These are phyloP conservation scores for Chaetomiaceae sp. DNA, from an alignment of 2,329 filamentous ascomycete species.

Conservation along the genomic window DNA sequence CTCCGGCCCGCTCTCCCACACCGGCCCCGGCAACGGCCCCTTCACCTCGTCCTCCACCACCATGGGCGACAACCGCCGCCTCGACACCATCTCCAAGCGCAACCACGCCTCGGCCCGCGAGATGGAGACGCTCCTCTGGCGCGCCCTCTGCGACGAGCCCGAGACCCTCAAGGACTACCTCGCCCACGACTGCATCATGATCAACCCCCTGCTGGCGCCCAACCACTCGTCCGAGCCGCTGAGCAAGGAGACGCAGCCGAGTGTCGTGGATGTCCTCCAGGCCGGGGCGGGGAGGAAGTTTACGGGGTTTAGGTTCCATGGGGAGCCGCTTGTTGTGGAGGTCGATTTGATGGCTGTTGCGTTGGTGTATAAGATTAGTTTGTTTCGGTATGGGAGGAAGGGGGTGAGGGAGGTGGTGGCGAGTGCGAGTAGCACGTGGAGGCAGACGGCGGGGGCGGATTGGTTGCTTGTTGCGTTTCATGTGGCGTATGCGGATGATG, in stretches of 20 bases:
- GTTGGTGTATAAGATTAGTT: conserved; percentile 32
- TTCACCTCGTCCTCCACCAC: conserved; percentile 21
- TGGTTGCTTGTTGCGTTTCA: conserved; percentile 29
- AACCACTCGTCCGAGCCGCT: conserved; percentile 27
- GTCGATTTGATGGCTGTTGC: conserved; percentile 37
- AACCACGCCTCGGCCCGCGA: conserved; percentile 36
- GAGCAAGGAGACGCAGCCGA: conserved; percentile 28
- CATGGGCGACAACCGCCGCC: conserved; percentile 30
- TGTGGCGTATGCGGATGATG: conserved; percentile 21
- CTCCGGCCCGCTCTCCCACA: neutral
- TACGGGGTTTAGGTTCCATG: conserved; percentile 32
- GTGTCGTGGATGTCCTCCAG: conserved; percentile 30
- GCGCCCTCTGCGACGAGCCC: conserved; percentile 36
- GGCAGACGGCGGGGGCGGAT: conserved; percentile 36
- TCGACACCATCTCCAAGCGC: conserved; percentile 37
- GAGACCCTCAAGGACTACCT: conserved; percentile 35
- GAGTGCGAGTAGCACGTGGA: conserved; percentile 31
- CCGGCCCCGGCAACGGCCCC: conserved; percentile 3
- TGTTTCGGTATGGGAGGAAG: conserved; percentile 27
- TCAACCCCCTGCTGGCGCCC: conserved; percentile 34
- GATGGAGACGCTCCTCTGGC: conserved; percentile 38
- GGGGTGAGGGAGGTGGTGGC: conserved; percentile 30
- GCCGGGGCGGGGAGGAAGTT: conserved; percentile 23
- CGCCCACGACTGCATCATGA: conserved; percentile 36
- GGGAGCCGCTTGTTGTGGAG: conserved; percentile 35